Evolutionary conservation across 345 rosid genomes (phyloP), one percentile per base, ranked within the genome.

Genomic region (Aquilaria malaccensis): DNA sequence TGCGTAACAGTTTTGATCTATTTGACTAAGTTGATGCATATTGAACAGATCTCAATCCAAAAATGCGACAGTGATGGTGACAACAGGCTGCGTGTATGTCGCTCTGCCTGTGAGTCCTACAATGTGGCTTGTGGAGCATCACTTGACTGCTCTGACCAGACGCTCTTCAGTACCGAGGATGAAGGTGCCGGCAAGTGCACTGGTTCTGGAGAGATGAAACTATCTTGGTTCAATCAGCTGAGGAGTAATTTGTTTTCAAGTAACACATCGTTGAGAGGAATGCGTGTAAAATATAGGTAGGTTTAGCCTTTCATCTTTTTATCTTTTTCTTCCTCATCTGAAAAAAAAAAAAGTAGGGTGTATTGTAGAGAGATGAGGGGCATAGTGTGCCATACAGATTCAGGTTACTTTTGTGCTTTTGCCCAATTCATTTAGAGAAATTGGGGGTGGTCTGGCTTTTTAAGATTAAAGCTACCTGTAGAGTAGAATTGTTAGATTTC

Each of bases 111-210:
- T 33, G 84, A 85, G 55, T 88, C 99, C 0, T 94, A 94, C 63
- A 94, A 94, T 56, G 72, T 69, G 63, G 99, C 96, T 0, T 94
- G 99, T 66, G 97, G 99, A 50, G 99, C 99, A 58, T 86, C 99
- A 2, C 85, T 95, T 2, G 99, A 95, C 79, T 95, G 99, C 78
- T 75, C 88, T 2, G 99, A 95, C 74, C 88, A 88, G 76, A 91
- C 99, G 50, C 97, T 95, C 11, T 95, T 95, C 77, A 88, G 99
- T 64, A 79, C 84, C 1, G 84, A 71, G 45, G 89, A 84, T 50
- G 99, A 88, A 68, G 81, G 84, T 0, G 89, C 83, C 30, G 87
- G 83, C 33, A 91, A 91, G 50, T 95, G 99, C 80, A 95, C 99
- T 0, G 99, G 99, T 32, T 79, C 86, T 1, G 86, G 80, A 2